These are phyloP conservation scores for Brassica balearica DNA, from an alignment of 441 rosid species.

Conservation along the genomic window DNA sequence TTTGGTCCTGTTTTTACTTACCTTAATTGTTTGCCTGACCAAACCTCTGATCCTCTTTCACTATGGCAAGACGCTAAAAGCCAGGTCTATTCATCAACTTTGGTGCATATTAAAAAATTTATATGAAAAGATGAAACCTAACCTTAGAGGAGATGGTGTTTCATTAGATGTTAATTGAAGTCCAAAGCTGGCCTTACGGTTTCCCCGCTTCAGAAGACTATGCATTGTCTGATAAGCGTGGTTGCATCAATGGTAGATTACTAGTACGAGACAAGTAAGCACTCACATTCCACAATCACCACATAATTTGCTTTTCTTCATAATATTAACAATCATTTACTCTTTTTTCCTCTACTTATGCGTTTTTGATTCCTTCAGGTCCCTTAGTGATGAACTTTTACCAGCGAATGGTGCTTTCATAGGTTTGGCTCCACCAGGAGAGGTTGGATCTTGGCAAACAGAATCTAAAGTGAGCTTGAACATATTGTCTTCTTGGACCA, in stretches of 20 bases:
- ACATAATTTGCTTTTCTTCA: too few relatives aligned
- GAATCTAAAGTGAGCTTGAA: slow-evolving; percentile 66
- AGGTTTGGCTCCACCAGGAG: slow-evolving; percentile 80
- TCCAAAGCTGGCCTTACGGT: slow-evolving; percentile 82
- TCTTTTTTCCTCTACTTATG: not conserved
- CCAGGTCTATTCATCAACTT: slow-evolving; percentile 52
- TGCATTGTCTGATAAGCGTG: slow-evolving; percentile 58
- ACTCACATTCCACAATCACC: slow-evolving; percentile 2
- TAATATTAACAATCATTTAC: too few relatives aligned
- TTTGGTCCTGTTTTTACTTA: slow-evolving; percentile 82
- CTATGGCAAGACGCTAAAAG: slow-evolving; percentile 86
- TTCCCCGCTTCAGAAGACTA: slow-evolving; percentile 79
- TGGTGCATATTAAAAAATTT: not conserved
- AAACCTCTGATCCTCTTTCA: slow-evolving; percentile 46
- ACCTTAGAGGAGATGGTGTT: slow-evolving; percentile 12
- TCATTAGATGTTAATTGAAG: slow-evolving; percentile 60
- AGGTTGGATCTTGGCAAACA: slow-evolving; percentile 78
- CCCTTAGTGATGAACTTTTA: slow-evolving; percentile 47
- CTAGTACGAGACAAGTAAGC: slow-evolving; percentile 67
- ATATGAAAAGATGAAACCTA: not conserved
- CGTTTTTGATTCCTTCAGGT: slow-evolving; percentile 44
- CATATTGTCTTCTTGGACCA: not conserved
- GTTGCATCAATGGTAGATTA: slow-evolving; percentile 68
- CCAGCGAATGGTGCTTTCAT: slow-evolving; percentile 64
- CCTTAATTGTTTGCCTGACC: slow-evolving; percentile 55